Percentiles rank a stretch among this genome's conserved stretches.
Conservation (phyloP, 257 asterid species). For the Primulina tabacum region DNA sequence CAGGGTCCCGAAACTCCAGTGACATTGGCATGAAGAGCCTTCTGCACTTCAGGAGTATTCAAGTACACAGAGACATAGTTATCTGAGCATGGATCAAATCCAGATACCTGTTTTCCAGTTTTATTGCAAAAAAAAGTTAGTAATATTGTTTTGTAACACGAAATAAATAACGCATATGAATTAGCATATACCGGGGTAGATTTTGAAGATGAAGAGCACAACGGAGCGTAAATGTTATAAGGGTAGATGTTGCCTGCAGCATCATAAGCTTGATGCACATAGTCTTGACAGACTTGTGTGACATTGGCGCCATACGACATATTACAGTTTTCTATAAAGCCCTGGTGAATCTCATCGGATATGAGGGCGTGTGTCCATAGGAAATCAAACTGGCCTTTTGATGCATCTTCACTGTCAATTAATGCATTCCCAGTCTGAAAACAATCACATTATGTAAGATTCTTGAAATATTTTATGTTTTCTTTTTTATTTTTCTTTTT, state of each 20-base stretch:
- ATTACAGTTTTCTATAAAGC: constrained; percentile 36
- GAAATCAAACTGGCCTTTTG: constrained; percentile 33
- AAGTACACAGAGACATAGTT: constrained; percentile 31
- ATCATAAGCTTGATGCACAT: background rate
- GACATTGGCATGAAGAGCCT: constrained; percentile 2
- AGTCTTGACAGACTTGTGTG: constrained; percentile 13
- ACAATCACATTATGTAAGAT: background rate
- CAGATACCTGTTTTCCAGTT: constrained; percentile 24
- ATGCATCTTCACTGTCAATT: constrained; percentile 28
- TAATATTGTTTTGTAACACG: background rate
- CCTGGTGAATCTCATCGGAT: constrained; percentile 48
- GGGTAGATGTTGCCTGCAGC: constrained; percentile 18
- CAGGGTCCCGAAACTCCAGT: too few species aligned
- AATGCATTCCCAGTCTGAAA: constrained; percentile 52
- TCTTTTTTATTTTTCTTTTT: background rate
- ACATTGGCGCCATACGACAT: constrained; percentile 20
- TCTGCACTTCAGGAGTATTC: constrained; percentile 44
- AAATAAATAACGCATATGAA: background rate
- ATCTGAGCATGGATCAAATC: constrained; percentile 49
- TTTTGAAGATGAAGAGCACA: constrained; percentile 29
- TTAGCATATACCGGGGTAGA: constrained; percentile 23
- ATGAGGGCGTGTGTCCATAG: constrained; percentile 46
- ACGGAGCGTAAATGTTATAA: constrained; percentile 42
- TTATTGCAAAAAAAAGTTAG: background rate
- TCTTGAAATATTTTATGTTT: background rate